Evolutionary conservation across 1,284 basidiomycete genomes (phyloP).

Genomic region (Lentinula novae-zelandiae): DNA sequence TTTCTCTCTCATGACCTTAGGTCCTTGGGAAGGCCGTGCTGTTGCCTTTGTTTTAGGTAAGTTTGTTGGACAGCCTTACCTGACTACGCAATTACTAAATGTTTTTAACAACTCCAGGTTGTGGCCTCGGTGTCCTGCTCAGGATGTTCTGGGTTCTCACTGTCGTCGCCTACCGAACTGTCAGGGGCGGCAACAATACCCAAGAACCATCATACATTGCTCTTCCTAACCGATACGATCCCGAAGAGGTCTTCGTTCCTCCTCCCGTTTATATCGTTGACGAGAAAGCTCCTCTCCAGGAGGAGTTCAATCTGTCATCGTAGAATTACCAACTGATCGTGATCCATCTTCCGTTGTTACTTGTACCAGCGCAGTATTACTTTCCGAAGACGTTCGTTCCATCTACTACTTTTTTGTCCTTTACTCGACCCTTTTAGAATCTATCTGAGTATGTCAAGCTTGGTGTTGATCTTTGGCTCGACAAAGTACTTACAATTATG

Average conservation of each 20-base stretch:
- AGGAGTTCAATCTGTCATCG: constrained; percentile 1
- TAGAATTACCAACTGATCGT: not conserved
- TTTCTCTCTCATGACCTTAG: constrained; percentile 60
- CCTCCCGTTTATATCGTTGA: constrained; percentile 45
- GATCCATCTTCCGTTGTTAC: not conserved
- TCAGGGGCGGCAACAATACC: constrained; percentile 35
- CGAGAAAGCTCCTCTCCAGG: constrained; percentile 22
- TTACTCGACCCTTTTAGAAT: not conserved
- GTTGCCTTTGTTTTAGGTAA: constrained; percentile 77
- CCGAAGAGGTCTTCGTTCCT: constrained; percentile 35
- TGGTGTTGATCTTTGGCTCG: not conserved
- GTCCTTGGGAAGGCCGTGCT: constrained; percentile 76
- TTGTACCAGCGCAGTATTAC: not conserved
- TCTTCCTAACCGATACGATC: constrained; percentile 25
- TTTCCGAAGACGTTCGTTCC: not conserved
- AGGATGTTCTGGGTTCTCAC: constrained; percentile 73
- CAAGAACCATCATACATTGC: constrained; percentile 35
- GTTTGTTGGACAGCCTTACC: constrained; percentile 18
- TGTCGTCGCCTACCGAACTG: constrained; percentile 52
- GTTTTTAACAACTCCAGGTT: constrained; percentile 40
- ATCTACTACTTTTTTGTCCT: not conserved
- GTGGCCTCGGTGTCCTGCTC: constrained; percentile 73
- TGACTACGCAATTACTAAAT: not conserved
- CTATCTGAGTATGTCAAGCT: not conserved
- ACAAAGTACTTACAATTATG: not conserved